phyloP scores from a whole-genome alignment of 129 eudicot species.

The Centaurea solstitialis region DNA sequence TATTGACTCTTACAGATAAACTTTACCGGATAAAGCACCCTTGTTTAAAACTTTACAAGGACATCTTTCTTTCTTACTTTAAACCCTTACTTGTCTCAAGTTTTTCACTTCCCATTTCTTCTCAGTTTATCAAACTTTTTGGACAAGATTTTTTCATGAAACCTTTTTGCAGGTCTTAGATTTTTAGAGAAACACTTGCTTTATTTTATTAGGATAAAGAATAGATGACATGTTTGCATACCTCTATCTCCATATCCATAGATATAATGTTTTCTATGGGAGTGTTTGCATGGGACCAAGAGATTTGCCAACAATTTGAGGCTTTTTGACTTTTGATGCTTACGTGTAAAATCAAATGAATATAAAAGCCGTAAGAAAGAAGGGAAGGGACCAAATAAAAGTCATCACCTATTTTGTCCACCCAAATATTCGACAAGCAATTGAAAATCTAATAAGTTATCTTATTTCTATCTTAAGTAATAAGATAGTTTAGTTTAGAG shows the following conservation, averaged over 20 bases:
- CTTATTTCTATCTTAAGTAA: not conserved
- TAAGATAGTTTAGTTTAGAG: too few species aligned
- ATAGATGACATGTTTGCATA: too few species aligned
- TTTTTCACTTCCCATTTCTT: not conserved
- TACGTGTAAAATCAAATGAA: conserved; percentile 17
- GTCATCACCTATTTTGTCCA: not conserved
- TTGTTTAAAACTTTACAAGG: too few species aligned
- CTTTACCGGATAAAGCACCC: too few species aligned
- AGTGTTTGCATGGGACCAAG: conserved; percentile 12
- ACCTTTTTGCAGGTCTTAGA: not conserved
- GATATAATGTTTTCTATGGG: too few species aligned
- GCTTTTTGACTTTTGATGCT: conserved; percentile 13
- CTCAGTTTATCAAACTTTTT: not conserved
- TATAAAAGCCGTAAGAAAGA: conserved; percentile 18
- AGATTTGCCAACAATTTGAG: conserved; percentile 12
- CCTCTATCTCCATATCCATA: not conserved
- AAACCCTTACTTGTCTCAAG: not conserved
- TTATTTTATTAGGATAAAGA: too few species aligned
- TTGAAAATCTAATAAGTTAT: not conserved
- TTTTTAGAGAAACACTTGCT: too few species aligned
- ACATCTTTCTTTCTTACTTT: too few species aligned
- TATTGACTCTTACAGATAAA: too few species aligned
- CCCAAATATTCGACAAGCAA: not conserved
- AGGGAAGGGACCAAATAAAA: conserved; percentile 18
- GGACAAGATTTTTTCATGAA: not conserved